phyloP scores from a whole-genome alignment of 805 yeast species.

The Metschnikowia reukaufii region DNA sequence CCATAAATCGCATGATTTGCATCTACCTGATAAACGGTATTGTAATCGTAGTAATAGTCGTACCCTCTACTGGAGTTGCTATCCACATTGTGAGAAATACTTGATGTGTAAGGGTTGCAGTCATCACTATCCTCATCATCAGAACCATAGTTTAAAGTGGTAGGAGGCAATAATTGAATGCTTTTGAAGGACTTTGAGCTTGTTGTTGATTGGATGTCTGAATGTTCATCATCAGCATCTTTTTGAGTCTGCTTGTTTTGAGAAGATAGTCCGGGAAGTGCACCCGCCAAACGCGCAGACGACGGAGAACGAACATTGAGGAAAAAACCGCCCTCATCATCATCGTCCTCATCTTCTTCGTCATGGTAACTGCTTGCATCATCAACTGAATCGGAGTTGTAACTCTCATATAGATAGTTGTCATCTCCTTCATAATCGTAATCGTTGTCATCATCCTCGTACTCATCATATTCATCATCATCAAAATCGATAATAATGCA shows the following conservation, averaged over 20 bases:
- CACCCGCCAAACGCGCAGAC: slow-evolving; percentile 25
- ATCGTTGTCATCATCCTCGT: slow-evolving; percentile 20
- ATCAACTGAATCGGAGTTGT: slow-evolving; percentile 19
- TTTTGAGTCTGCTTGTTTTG: slow-evolving; percentile 8
- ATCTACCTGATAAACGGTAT: slow-evolving; percentile 66
- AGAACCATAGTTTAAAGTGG: slow-evolving; percentile 76
- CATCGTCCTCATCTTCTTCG: slow-evolving; percentile 46
- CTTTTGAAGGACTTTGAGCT: slow-evolving; percentile 45
- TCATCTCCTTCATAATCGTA: slow-evolving; percentile 22
- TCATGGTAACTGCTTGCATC: slow-evolving; percentile 25
- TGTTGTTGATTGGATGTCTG: slow-evolving; percentile 32
- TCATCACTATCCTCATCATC: slow-evolving; percentile 62
- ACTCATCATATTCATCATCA: slow-evolving; percentile 16
- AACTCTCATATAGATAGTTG: slow-evolving; percentile 16
- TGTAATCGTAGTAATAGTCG: slow-evolving; percentile 77
- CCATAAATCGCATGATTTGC: slow-evolving; percentile 43
- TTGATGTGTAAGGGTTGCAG: slow-evolving; percentile 48
- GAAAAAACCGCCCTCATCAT: slow-evolving; percentile 70
- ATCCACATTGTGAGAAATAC: slow-evolving; percentile 70
- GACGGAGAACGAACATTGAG: slow-evolving; percentile 51
- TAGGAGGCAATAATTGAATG: slow-evolving; percentile 81
- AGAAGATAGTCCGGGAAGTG: slow-evolving; percentile 19
- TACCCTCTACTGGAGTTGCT: slow-evolving; percentile 64
- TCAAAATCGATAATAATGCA: slow-evolving; percentile 64
- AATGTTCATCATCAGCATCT: slow-evolving; percentile 19